Evolutionary conservation across 2,329 filamentous ascomycete species (phyloP).

Genomic region (Xylaria sp.): DNA sequence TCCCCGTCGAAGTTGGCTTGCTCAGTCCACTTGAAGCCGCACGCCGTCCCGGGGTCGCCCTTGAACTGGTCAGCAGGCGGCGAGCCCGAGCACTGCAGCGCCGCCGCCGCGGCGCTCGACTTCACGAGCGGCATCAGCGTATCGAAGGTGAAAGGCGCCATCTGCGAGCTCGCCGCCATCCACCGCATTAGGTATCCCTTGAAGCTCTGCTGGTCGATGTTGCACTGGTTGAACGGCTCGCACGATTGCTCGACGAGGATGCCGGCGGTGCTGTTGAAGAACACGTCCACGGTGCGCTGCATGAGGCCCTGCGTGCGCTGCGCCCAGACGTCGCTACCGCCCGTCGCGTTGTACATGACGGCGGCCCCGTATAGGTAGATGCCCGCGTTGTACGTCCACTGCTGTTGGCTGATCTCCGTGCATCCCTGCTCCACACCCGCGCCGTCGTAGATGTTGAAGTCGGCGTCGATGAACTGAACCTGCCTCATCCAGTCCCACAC

Average conservation of each 20-base stretch:
- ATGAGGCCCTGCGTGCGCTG: conserved; percentile 69
- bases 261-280: conserved; percentile 62
- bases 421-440: conserved; percentile 59
- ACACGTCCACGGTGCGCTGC: conserved; percentile 61
- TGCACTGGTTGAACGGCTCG: conserved; percentile 70
- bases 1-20: conserved; percentile 66
- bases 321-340: conserved; percentile 63
- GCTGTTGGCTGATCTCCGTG: conserved; percentile 64
- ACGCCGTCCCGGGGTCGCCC: conserved; percentile 69
- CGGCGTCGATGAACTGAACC: conserved; percentile 66
- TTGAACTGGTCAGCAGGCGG: conserved; percentile 55
- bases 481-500: conserved; percentile 73
- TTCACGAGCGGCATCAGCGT: conserved; percentile 64
- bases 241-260: conserved; percentile 75
- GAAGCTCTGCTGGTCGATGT: conserved; percentile 78
- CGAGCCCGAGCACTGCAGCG: conserved; percentile 61
- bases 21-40: conserved; percentile 73
- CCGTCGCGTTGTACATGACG: conserved; percentile 73
- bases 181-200: conserved; percentile 80
- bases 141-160: conserved; percentile 64
- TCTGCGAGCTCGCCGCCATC: conserved; percentile 65
- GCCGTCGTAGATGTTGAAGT: conserved; percentile 70
- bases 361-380: conserved; percentile 71
- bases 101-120: conserved; percentile 64
- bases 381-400: conserved; percentile 78